Evolutionary conservation across 2,329 filamentous ascomycete species (phyloP), one percentile per base, ranked within the genome.

Genomic region (Chaetomiaceae sp.): DNA sequence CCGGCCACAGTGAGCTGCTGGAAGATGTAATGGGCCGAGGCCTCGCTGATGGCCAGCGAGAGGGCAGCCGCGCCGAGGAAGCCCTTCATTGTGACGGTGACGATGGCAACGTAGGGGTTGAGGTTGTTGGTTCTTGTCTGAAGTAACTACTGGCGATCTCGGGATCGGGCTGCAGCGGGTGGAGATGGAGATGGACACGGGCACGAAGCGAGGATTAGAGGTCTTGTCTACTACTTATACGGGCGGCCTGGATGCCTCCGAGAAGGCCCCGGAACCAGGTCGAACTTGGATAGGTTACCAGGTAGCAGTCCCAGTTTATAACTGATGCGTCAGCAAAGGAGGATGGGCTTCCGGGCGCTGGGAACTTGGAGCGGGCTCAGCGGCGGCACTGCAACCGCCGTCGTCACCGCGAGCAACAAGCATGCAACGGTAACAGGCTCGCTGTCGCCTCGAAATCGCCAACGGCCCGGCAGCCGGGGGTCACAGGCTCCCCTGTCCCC

Each of bases 21-120:
- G 63, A 72, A 72, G 58, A 72, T 71, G 63, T 73, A 73, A 50
- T 73, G 70, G 17, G 64, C 70, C 9, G 66, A 67, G 6, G 60
- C 70, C 14, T 65, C 56, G 53, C 61, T 64, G 50, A 61, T 59
- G 30, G 66, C 66, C 21, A 72, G 61, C 20, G 66, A 54, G 23
- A 58, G 45, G 37, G 56, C 60, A 27, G 60, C 56, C 13, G 51
- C 42, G 17, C 41, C 45, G 47, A 55, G 33, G 35, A 58, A 35
- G 42, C 46, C 44, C 60, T 62, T 63, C 60, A 63, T 62, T 25
- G 5, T 59, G 52, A 35, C 19, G 19, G 5, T 8, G n/a, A 10
- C 6, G 19, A 30, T 27, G 30, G 3, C 6, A 30, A 27, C 9
- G 9, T 17, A n/a, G n/a, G n/a, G n/a, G n/a, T n/a, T n/a, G n/a